Evolutionary conservation across 2,329 filamentous ascomycete species (phyloP).

Genomic region (Helminthosporium solani): DNA sequence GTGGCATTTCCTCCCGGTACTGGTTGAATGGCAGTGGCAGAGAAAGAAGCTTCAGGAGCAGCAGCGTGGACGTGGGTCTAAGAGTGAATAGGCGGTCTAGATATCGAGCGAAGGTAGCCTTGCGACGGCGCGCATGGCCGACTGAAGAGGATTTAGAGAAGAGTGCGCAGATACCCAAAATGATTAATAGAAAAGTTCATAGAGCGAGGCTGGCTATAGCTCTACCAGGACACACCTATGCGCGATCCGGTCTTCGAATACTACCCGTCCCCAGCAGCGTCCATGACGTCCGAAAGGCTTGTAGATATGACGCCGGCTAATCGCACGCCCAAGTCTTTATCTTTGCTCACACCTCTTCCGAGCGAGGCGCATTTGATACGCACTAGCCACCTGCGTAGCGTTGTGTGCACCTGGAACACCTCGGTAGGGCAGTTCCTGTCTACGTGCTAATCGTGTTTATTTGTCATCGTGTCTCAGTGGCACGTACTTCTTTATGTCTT

Average conservation of each 20-base stretch:
- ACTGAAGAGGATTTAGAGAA: constrained; percentile 1
- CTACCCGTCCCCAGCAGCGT: no score
- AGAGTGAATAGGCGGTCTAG: constrained; percentile 22
- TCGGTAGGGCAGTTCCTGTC: no score
- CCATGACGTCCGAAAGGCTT: no score
- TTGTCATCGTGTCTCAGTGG: no score
- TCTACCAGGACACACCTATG: neutral
- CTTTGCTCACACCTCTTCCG: no score
- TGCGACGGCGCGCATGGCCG: neutral
- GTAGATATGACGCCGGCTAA: no score
- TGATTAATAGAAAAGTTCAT: neutral
- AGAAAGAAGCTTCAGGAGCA: constrained; percentile 47
- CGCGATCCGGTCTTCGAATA: no score
- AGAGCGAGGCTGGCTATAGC: neutral
- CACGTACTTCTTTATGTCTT: neutral
- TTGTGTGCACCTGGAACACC: no score
- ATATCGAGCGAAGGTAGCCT: neutral
- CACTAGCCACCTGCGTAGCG: no score
- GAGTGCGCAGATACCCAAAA: constrained; percentile 18
- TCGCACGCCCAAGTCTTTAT: no score
- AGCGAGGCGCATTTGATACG: no score
- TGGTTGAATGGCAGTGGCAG: constrained; percentile 83
- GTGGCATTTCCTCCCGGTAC: constrained; percentile 86
- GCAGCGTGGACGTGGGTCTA: constrained; percentile 32
- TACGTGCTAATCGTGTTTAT: no score